Percentiles rank a stretch among this genome's conserved stretches.
Evolutionary conservation across 768 basidiomycete genomes (phyloP).

Genomic region (Russula emetica): DNA sequence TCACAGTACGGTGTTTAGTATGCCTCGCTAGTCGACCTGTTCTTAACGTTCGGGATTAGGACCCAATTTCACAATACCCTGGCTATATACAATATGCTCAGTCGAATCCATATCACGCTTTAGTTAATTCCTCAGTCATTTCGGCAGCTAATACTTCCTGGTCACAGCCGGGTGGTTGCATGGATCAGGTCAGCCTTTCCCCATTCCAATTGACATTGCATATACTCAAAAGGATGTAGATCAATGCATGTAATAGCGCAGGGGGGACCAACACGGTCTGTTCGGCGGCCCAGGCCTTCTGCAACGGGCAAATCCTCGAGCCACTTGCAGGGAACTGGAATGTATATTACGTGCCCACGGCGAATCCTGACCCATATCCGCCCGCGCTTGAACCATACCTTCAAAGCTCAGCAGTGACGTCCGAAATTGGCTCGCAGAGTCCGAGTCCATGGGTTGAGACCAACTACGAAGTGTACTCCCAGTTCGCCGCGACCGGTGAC

Average conservation of each 20-base stretch:
- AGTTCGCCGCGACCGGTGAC: constrained; percentile 50
- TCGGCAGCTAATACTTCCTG: constrained; percentile 43
- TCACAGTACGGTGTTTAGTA: constrained; percentile 42
- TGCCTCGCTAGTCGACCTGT: neutral
- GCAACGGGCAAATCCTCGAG: constrained; percentile 47
- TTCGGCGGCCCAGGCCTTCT: constrained; percentile 40
- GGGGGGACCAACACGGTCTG: constrained; percentile 46
- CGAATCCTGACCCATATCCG: constrained; percentile 47
- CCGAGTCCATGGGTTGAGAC: constrained; percentile 40
- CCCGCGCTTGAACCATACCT: constrained; percentile 38
- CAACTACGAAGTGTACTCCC: constrained; percentile 41
- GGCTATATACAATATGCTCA: constrained; percentile 54
- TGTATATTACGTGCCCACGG: constrained; percentile 48
- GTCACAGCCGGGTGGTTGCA: constrained; percentile 45
- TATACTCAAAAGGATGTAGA: constrained; percentile 35
- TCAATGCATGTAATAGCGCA: constrained; percentile 47
- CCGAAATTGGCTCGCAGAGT: constrained; percentile 44
- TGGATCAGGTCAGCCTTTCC: constrained; percentile 40
- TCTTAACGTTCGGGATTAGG: constrained; percentile 28
- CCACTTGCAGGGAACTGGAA: constrained; percentile 44
- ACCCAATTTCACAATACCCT: constrained; percentile 49
- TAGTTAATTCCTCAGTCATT: constrained; percentile 45
- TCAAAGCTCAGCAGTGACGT: constrained; percentile 32
- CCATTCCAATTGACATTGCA: neutral
- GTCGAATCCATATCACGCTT: constrained; percentile 50